phyloP scores from a whole-genome alignment of 2,329 filamentous ascomycete genomes.

The Dothistroma pini region DNA sequence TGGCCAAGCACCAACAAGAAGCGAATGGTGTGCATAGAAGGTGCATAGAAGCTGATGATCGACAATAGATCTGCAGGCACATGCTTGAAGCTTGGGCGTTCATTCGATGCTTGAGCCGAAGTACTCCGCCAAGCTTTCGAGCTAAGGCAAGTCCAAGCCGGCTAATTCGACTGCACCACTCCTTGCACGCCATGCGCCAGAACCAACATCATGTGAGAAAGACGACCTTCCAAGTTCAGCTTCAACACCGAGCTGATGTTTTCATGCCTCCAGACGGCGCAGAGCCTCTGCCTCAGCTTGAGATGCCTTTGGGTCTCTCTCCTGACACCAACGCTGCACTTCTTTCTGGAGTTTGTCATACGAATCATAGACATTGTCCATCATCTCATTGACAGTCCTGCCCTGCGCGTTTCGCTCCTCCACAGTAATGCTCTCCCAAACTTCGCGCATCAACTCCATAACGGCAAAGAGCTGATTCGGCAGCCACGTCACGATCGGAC shows the following conservation, averaged over 20 bases:
- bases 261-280: background rate
- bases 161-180: background rate
- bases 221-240: constrained; percentile 1
- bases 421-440: constrained; percentile 44
- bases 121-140: constrained; percentile 1
- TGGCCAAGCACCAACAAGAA: constrained; percentile 7
- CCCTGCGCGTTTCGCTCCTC: constrained; percentile 19
- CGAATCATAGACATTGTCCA: constrained; percentile 64
- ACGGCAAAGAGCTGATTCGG: constrained; percentile 77
- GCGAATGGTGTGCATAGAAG: constrained; percentile 2
- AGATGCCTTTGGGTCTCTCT: constrained; percentile 11
- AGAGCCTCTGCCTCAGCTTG: constrained; percentile 3
- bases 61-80: constrained; percentile 17
- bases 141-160: constrained; percentile 1
- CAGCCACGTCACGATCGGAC: constrained; percentile 79
- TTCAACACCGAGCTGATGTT: background rate
- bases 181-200: background rate
- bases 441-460: constrained; percentile 63
- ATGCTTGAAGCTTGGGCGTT: background rate
- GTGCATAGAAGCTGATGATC: constrained; percentile 9
- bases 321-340: constrained; percentile 66
- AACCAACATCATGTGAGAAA: background rate
- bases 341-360: constrained; percentile 65
- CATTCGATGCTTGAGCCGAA: constrained; percentile 2
- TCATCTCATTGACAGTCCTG: constrained; percentile 48